Conservation (phyloP, 352 stramenopile species). For the Pythium aristosporum region DNA sequence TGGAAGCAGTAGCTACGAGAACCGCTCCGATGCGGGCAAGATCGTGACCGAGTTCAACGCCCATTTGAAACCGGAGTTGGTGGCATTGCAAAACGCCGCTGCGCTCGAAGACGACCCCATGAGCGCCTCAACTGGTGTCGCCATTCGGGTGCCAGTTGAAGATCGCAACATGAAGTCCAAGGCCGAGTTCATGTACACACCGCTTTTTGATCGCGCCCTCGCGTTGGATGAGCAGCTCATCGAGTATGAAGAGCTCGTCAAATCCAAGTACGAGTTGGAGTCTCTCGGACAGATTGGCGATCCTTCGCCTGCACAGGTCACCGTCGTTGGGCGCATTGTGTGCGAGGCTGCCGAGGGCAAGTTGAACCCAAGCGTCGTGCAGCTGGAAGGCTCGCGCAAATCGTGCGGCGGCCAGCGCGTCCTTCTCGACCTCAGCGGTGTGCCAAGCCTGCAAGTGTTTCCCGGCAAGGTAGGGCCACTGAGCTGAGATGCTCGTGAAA, state of each 20-base stretch:
- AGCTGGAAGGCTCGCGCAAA: slow-evolving; percentile 81
- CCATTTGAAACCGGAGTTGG: slow-evolving; percentile 60
- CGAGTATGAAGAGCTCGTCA: slow-evolving; percentile 77
- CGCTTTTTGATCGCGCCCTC: slow-evolving; percentile 71
- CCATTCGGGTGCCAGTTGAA: slow-evolving; percentile 42
- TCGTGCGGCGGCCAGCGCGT: slow-evolving; percentile 81
- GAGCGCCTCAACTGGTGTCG: slow-evolving; percentile 1
- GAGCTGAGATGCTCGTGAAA: background rate
- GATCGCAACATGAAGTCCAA: slow-evolving; percentile 60
- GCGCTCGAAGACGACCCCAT: background rate
- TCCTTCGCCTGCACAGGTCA: slow-evolving; percentile 71
- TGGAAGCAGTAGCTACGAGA: slow-evolving; percentile 63
- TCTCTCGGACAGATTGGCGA: slow-evolving; percentile 68
- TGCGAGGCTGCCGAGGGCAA: slow-evolving; percentile 84
- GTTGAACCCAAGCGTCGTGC: slow-evolving; percentile 77
- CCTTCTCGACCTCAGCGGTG: slow-evolving; percentile 65
- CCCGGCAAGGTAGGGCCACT: slow-evolving; percentile 60
- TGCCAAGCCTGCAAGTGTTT: slow-evolving; percentile 78
- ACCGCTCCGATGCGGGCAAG: slow-evolving; percentile 75
- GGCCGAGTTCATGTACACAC: slow-evolving; percentile 84
- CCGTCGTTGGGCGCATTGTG: slow-evolving; percentile 77
- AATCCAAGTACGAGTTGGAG: slow-evolving; percentile 58
- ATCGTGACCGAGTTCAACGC: slow-evolving; percentile 78
- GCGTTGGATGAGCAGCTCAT: slow-evolving; percentile 75
- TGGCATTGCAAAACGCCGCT: slow-evolving; percentile 23